Evolutionary conservation across 257 asterid genomes (phyloP).

Genomic region (Solanum rostratum): DNA sequence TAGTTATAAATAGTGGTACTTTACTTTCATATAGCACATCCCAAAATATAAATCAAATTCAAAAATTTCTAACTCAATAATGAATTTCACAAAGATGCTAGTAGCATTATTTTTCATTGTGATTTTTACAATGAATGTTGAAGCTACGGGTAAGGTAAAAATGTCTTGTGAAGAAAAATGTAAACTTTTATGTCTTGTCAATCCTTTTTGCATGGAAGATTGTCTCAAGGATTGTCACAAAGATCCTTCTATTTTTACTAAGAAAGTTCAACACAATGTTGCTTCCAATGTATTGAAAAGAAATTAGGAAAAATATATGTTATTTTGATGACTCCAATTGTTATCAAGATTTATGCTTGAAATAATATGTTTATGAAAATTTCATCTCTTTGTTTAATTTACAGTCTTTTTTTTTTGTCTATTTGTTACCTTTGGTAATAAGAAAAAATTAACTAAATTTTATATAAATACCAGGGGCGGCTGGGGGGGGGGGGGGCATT

Average conservation of each 20-base stretch:
- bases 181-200: neutral
- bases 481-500: no score
- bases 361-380: neutral
- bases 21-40: neutral
- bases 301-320: neutral
- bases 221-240: neutral
- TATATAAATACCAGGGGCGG: neutral
- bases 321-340: neutral
- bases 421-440: no score
- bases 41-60: neutral
- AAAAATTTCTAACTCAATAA: neutral
- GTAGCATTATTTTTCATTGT: neutral
- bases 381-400: neutral
- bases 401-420: no score
- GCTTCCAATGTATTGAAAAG: neutral
- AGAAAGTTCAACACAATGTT: neutral
- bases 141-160: neutral
- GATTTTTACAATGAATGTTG: neutral
- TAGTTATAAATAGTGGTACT: neutral
- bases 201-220: neutral
- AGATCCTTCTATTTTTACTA: neutral
- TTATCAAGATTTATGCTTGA: neutral
- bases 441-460: neutral
- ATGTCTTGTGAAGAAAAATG: neutral
- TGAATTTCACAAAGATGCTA: neutral